Evolutionary conservation across 805 yeast species (phyloP).

Genomic region (Monosporozyma solicola): DNA sequence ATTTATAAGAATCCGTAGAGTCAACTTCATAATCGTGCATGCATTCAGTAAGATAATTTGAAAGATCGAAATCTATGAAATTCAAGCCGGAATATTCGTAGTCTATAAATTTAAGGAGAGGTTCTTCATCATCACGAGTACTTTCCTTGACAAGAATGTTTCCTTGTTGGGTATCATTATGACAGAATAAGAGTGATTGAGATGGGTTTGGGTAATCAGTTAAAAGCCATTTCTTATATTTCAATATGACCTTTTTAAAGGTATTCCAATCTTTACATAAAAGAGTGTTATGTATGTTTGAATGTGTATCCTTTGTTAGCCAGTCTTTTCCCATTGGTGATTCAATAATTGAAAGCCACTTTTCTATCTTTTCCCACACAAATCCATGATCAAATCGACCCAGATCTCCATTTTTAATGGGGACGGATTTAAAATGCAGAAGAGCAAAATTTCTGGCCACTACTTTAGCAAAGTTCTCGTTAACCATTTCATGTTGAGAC

Average conservation of each 20-base stretch:
- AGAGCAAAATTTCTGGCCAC: slow-evolving; percentile 92
- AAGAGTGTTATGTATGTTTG: slow-evolving; percentile 29
- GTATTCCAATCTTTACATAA: slow-evolving; percentile 33
- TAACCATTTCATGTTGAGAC: slow-evolving; percentile 57
- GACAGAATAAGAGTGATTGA: slow-evolving; percentile 58
- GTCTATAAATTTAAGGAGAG: slow-evolving; percentile 76
- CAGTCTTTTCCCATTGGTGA: slow-evolving; percentile 21
- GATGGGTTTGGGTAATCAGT: slow-evolving; percentile 2
- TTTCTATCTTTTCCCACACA: slow-evolving; percentile 55
- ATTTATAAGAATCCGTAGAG: slow-evolving; percentile 36
- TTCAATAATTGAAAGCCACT: slow-evolving; percentile 52
- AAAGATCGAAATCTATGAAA: slow-evolving; percentile 73
- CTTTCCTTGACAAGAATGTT: slow-evolving; percentile 51
- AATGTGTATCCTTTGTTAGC: slow-evolving; percentile 21
- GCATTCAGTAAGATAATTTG: slow-evolving; percentile 91
- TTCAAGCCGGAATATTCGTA: slow-evolving; percentile 89
- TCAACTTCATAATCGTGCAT: slow-evolving; percentile 70
- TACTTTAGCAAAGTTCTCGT: slow-evolving; percentile 58
- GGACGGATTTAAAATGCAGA: slow-evolving; percentile 67
- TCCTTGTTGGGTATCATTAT: slow-evolving; percentile 93
- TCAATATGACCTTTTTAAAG: slow-evolving; percentile 38
- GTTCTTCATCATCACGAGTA: slow-evolving; percentile 36
- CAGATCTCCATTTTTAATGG: slow-evolving; percentile 45
- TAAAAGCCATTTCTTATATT: slow-evolving; percentile 54
- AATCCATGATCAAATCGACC: slow-evolving; percentile 41